Base-by-base conservation (phyloP, 495 filamentous ascomycete species). In the Venustampulla echinocandica region DNA sequence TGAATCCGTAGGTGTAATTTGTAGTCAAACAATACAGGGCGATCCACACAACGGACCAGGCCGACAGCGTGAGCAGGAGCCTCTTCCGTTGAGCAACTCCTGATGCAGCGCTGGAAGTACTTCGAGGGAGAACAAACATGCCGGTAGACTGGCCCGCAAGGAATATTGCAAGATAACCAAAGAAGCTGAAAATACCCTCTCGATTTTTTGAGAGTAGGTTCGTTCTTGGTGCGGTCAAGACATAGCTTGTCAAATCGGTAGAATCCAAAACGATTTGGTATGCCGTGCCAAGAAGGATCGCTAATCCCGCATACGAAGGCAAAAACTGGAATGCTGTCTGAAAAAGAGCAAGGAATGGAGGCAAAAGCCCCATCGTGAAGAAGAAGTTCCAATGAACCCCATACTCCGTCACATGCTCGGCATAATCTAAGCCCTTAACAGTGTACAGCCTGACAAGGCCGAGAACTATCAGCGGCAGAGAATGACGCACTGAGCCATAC, bases 331-430 rank as follows among this genome's bases (percentile, higher is more conserved):
- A 67, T 7, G 74, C 59, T 0, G 81, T 77, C 50, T 90, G 84
- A 43, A 92, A 86, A 0, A 95, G 60, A n/a, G 90, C 90, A 42
- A 94, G 79, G 54, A 92, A 92, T 2, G 89, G 89, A 1, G 90
- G 87, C 24, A 99, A 65, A 20, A 96, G 77, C 3, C 81, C 90
- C 10, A 99, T 68, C 0, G 92, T 99, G 64, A 99, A 97, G 69
- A 99, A 99, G 64, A 99, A 99, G 63, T 99, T 99, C 92, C 92
- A 99, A 62, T 99, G 92, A 10, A 97, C 87, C 23, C 92, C 92
- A 56, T 99, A 99, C 55, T 99, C 92, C 1, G 87, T 90, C 27
- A 97, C 88, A 65, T 99, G 92, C 62, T 97, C 92, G 1, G 89
- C 89, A 60, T 97, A 97, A 58, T 96, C 89, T 18, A 95, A 68